Evolutionary conservation across 2,329 filamentous ascomycete genomes (phyloP).

Genomic region (Teratosphaeria pseudoeucalypti): DNA sequence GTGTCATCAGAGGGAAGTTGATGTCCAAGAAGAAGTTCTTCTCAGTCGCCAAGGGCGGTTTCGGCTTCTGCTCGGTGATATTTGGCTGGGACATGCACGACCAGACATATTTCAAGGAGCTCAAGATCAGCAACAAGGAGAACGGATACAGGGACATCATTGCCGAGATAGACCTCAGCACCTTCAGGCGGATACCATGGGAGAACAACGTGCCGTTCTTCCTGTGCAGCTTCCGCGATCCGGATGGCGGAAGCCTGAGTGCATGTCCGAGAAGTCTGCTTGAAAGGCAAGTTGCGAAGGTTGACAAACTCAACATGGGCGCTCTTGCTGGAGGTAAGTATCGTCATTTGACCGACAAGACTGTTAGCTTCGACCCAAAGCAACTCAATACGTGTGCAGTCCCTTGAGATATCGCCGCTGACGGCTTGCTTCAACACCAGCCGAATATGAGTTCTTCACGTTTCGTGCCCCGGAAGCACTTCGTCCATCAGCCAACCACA

Average conservation of each 20-base stretch:
- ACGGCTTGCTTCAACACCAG: constrained; percentile 35
- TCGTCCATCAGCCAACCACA: constrained; percentile 31
- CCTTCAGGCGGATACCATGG: constrained; percentile 81
- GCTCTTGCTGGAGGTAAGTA: constrained; percentile 79
- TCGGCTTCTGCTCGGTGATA: constrained; percentile 88
- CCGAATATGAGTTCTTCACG: constrained; percentile 92
- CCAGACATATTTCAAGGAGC: constrained; percentile 73
- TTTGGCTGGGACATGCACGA: constrained; percentile 99
- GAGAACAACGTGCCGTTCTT: constrained; percentile 80
- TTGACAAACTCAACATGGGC: constrained; percentile 58
- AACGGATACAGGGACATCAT: constrained; percentile 84
- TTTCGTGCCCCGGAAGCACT: constrained; percentile 55
- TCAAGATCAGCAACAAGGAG: constrained; percentile 77
- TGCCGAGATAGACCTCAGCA: constrained; percentile 67
- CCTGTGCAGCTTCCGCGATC: constrained; percentile 72
- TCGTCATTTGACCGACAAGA: not conserved
- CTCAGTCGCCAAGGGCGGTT: constrained; percentile 67
- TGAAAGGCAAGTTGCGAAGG: constrained; percentile 55
- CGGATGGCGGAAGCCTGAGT: constrained; percentile 57
- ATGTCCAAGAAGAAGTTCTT: constrained; percentile 90
- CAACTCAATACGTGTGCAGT: constrained; percentile 1
- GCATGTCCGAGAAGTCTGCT: constrained; percentile 73
- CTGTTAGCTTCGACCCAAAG: not conserved
- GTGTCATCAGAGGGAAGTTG: constrained; percentile 77
- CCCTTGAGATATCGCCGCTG: constrained; percentile 6